phyloP scores from a whole-genome alignment of 2,329 filamentous ascomycete species.

The Phoma sp. region DNA sequence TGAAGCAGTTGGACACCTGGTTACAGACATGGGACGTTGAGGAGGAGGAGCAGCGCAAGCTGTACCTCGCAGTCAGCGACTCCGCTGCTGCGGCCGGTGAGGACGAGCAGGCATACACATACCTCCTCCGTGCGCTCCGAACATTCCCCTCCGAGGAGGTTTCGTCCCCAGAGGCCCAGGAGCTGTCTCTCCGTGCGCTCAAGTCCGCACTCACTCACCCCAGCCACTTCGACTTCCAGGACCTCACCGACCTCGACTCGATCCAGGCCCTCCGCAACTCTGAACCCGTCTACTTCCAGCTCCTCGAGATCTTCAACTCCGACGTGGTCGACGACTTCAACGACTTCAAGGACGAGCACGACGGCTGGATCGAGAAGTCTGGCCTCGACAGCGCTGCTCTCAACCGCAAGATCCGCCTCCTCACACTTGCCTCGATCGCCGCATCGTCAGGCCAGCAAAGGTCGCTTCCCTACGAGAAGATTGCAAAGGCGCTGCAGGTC shows the following conservation, averaged over 20 bases:
- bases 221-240: slow-evolving; percentile 75
- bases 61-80: slow-evolving; percentile 84
- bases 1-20: slow-evolving; percentile 85
- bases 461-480: slow-evolving; percentile 86
- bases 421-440: slow-evolving; percentile 90
- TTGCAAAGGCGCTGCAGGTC: slow-evolving; percentile 85
- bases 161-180: slow-evolving; percentile 61
- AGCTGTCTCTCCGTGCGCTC: slow-evolving; percentile 69
- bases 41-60: slow-evolving; percentile 81
- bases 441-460: slow-evolving; percentile 78
- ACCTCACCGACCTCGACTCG: slow-evolving; percentile 73
- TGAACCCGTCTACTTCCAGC: slow-evolving; percentile 84
- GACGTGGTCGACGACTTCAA: slow-evolving; percentile 95
- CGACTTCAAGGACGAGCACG: slow-evolving; percentile 92
- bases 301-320: slow-evolving; percentile 93
- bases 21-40: slow-evolving; percentile 82
- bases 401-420: slow-evolving; percentile 93
- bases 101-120: slow-evolving; percentile 76
- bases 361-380: slow-evolving; percentile 82
- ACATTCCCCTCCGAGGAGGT: slow-evolving; percentile 71
- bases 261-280: slow-evolving; percentile 87
- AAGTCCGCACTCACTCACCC: slow-evolving; percentile 72
- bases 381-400: slow-evolving; percentile 75
- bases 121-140: slow-evolving; percentile 78
- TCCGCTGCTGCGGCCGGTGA: slow-evolving; percentile 81